phyloP scores from a whole-genome alignment of 306 rosid genomes.

The Acacia crassicarpa region DNA sequence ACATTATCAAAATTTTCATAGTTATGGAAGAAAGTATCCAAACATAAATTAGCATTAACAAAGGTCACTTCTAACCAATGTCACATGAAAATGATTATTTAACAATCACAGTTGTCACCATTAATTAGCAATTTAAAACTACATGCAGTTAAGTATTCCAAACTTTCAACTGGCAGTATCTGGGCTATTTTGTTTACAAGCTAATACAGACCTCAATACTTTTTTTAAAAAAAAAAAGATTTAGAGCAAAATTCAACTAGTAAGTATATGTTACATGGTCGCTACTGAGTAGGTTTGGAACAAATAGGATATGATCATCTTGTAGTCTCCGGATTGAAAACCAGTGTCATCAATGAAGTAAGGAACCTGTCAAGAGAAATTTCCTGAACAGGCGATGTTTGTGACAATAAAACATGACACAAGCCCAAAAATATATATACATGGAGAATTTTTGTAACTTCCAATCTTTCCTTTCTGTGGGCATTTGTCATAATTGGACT shows the following conservation, averaged over 20 bases:
- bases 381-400: constrained; percentile 25
- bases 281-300: constrained; percentile 67
- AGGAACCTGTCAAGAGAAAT: constrained; percentile 61
- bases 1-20: too few relatives aligned
- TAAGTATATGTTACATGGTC: constrained; percentile 15
- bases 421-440: too few relatives aligned
- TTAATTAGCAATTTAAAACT: too few relatives aligned
- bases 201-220: not conserved
- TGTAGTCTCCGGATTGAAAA: constrained; percentile 63
- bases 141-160: not conserved
- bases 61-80: too few relatives aligned
- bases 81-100: too few relatives aligned
- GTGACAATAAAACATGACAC: not conserved
- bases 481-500: too few relatives aligned
- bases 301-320: constrained; percentile 70
- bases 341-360: constrained; percentile 76
- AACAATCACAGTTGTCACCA: too few relatives aligned
- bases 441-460: too few relatives aligned
- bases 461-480: too few relatives aligned
- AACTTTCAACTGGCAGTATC: too few relatives aligned
- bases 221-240: not conserved
- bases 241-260: not conserved
- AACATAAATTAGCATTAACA: too few relatives aligned
- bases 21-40: too few relatives aligned
- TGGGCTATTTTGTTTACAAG: not conserved